Base-by-base conservation (phyloP, 2,329 filamentous ascomycete species). In the Claviceps maximensis region DNA sequence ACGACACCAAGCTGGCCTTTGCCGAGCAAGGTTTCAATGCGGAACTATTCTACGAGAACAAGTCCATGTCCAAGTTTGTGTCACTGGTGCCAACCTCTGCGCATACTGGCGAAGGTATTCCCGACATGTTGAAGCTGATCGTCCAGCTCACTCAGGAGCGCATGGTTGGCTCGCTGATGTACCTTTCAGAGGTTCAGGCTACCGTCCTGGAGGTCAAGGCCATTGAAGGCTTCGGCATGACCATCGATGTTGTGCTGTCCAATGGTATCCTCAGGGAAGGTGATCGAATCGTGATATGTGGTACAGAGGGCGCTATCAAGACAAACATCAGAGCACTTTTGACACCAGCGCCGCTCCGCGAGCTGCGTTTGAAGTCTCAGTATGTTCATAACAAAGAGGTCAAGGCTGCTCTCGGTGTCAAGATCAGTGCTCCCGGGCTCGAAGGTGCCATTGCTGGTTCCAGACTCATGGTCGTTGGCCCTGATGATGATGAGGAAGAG, bases 371-470 rank as follows among this genome's bases (percentile, higher is more conserved):
- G 63, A 97, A 97, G 73, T 95, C 90, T 3, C 80, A 84, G 57
- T 98, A 98, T 64, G 91, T 98, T 31, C 94, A 98, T 76, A 96
- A 98, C 76, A 97, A 98, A 75, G 89, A 95, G 69, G 90, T 96
- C 73, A 98, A 96, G 77, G 93, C 94, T 21, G 89, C 93, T 9
- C 80, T 98, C 64, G 93, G 93, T 86, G 89, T 98, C 69, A 98
- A 98, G 80, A 97, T 98, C 66, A 89, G 89, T 58, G 93, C 91
- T 46, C 94, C 95, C 61, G 89, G 90, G 58, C 85, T 98, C 23
- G 93, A 98, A 69, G 85, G 88, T 57, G 93, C 94, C 60, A 97
- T 98, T 69, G 93, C 93, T 56, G 93, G 93, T 67, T 98, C 94
- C 21, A 84, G 94, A 60, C 76, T 98, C 61, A 82, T 98, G 62